Base-by-base conservation (phyloP, 768 basidiomycete species). In the Cyathus striatus region DNA sequence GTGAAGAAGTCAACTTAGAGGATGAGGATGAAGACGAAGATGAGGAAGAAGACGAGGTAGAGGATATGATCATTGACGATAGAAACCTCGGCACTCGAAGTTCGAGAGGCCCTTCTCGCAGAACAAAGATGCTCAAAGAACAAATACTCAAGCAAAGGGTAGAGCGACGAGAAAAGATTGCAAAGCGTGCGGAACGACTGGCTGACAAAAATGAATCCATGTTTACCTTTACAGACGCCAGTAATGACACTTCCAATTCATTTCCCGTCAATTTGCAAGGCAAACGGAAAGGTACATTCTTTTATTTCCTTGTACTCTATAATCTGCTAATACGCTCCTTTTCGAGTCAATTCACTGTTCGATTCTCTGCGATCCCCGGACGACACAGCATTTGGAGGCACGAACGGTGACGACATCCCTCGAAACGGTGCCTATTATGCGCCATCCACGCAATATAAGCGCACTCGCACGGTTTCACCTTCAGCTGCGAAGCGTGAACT, bases 401-500 rank as follows among this genome's bases (percentile, higher is more conserved):
- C 56, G 16, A 45, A 50, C 22, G 64, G 67, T 23, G 66, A 69
- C 32, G 62, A 65, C 10, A 17, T 41, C 10, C 51, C 60, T 26
- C 61, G 60, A 45, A 62, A 62, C 36, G 58, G 59, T 2, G 58
- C 51, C 24, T 59, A 51, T 36, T 69, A 65, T 44, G 40, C 57
- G 20, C 47, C 63, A 14, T 57, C 52, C n/a, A 59, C 56, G 42
- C 49, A 56, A 41, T 53, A 54, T 17, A 83, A 84, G 54, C 73
- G 79, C 12, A 65, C 67, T 21, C 70, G 83, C 41, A 79, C 70
- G 1, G 52, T 62, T 2, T 73, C 81, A 18, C 76, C 76, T 13
- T 53, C 56, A 23, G 50, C 63, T 33, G 53, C 59, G 16, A 66
- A 63, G 49, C 70, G 63, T n/a, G 63, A 62, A 23, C 43, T 70